phyloP scores from a whole-genome alignment of 805 yeast genomes.

The Metahyphopichia silvanorum region DNA sequence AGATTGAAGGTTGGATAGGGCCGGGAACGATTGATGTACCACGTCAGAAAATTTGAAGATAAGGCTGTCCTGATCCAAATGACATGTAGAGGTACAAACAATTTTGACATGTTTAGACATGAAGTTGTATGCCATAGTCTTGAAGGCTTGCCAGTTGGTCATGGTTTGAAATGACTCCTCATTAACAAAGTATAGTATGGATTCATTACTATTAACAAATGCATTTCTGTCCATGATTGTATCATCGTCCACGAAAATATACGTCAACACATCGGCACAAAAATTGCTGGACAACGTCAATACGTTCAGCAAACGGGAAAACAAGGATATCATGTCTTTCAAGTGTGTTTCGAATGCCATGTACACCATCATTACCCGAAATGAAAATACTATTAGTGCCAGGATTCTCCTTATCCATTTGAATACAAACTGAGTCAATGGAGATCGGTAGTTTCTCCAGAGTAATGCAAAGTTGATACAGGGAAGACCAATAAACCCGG shows the following conservation, averaged over 20 bases:
- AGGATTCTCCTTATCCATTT: too few species aligned
- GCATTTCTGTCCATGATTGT: slow-evolving; percentile 11
- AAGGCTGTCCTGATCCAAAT: too few species aligned
- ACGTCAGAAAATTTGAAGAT: slow-evolving; percentile 17
- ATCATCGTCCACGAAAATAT: slow-evolving; percentile 15
- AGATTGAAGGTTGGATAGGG: background rate
- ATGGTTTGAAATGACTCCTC: background rate
- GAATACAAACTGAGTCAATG: too few species aligned
- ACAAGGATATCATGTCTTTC: background rate
- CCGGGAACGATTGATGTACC: slow-evolving; percentile 4
- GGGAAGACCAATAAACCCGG: too few species aligned
- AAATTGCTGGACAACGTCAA: slow-evolving; percentile 27
- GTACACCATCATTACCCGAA: background rate
- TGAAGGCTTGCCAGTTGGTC: slow-evolving; percentile 1
- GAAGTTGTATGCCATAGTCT: background rate
- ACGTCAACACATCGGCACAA: slow-evolving; percentile 26
- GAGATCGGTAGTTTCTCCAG: slow-evolving; percentile 13
- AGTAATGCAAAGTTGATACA: slow-evolving; percentile 12
- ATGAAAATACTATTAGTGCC: background rate
- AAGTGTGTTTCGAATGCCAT: background rate
- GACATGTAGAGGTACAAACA: too few species aligned
- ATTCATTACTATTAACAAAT: too few species aligned
- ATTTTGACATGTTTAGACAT: slow-evolving; percentile 5
- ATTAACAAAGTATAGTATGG: too few species aligned
- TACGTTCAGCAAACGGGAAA: slow-evolving; percentile 21